These are phyloP conservation scores for Geotrichum bryndzae DNA, from an alignment of 1,139 yeast genomes.

Conservation along the genomic window DNA sequence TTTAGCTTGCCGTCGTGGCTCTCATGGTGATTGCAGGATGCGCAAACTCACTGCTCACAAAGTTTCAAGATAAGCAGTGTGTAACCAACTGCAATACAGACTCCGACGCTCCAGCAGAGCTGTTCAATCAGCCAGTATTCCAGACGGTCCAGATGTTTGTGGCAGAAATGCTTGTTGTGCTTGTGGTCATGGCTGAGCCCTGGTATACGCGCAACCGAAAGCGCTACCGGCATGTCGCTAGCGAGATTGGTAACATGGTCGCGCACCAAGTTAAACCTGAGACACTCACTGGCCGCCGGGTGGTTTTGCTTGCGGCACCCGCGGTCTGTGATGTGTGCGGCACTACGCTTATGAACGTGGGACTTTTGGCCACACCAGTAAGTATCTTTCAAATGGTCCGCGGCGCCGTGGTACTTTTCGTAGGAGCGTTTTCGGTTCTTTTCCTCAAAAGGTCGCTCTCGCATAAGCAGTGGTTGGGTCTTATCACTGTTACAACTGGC, in stretches of 20 bases:
- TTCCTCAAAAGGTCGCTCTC: slow-evolving; percentile 54
- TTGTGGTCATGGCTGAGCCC: slow-evolving; percentile 28
- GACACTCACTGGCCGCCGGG: slow-evolving; percentile 4
- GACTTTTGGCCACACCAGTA: slow-evolving; percentile 70
- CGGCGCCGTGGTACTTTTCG: slow-evolving; percentile 72
- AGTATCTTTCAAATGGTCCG: slow-evolving; percentile 81
- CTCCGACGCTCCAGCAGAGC: slow-evolving; percentile 38
- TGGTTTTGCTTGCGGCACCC: slow-evolving; percentile 49
- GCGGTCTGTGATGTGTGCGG: slow-evolving; percentile 67
- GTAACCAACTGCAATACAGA: slow-evolving; percentile 47
- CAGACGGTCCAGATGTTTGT: slow-evolving; percentile 79
- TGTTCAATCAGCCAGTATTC: slow-evolving; percentile 71
- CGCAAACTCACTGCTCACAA: slow-evolving; percentile 66
- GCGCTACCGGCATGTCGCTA: neutral
- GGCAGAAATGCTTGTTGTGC: slow-evolving; percentile 58
- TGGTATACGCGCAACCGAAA: neutral
- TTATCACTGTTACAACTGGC: slow-evolving; percentile 58
- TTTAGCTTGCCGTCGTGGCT: slow-evolving; percentile 27
- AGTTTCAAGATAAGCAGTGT: slow-evolving; percentile 72
- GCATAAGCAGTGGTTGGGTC: slow-evolving; percentile 62
- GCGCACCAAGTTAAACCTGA: neutral
- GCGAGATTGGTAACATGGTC: neutral
- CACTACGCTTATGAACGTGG: slow-evolving; percentile 72
- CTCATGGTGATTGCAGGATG: slow-evolving; percentile 57
- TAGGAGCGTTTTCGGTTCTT: slow-evolving; percentile 62